A percentile compares a stretch with the other conserved stretches of the same genome.
phyloP scores from a whole-genome alignment of 192 early-diverging fungal genomes.

The Coemansia sp. region DNA sequence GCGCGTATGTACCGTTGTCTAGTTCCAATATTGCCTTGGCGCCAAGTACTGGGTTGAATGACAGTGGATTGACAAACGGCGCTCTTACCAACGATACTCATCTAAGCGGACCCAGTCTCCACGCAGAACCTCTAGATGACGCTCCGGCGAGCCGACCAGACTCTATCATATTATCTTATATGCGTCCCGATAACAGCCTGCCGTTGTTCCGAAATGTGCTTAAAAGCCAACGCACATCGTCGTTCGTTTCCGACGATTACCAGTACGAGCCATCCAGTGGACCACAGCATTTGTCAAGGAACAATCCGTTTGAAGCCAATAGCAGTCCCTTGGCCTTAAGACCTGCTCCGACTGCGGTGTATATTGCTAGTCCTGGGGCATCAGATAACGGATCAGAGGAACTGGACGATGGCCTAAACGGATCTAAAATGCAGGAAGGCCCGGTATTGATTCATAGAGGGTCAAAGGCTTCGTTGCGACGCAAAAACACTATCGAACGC shows the following conservation, averaged over 20 bases:
- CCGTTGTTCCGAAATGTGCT: constrained; percentile 25
- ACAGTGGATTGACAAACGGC: constrained; percentile 15
- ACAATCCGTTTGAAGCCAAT: constrained; percentile 21
- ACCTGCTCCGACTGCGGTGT: constrained; percentile 15
- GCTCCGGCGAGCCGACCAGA: constrained; percentile 14
- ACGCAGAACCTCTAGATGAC: constrained; percentile 31
- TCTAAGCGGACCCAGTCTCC: constrained; percentile 46
- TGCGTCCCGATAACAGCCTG: constrained; percentile 34
- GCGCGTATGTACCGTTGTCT: constrained; percentile 40
- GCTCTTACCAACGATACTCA: constrained; percentile 22
- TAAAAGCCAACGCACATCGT: constrained; percentile 23
- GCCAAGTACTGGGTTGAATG: constrained; percentile 6
- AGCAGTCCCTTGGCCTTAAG: constrained; percentile 1
- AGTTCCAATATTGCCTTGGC: constrained; percentile 34
- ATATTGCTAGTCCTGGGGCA: constrained; percentile 21
- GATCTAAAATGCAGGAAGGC: constrained; percentile 2
- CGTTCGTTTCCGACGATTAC: constrained; percentile 47
- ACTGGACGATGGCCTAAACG: constrained; percentile 4
- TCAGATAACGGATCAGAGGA: constrained; percentile 2
- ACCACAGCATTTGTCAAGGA: not conserved
- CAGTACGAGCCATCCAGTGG: constrained; percentile 41
- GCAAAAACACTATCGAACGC: constrained; percentile 49
- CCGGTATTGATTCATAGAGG: constrained; percentile 52
- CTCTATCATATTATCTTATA: constrained; percentile 43
- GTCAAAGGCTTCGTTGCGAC: constrained; percentile 51